phyloP scores from a whole-genome alignment of 108 stramenopile genomes.

The Conticribra guillardii region DNA sequence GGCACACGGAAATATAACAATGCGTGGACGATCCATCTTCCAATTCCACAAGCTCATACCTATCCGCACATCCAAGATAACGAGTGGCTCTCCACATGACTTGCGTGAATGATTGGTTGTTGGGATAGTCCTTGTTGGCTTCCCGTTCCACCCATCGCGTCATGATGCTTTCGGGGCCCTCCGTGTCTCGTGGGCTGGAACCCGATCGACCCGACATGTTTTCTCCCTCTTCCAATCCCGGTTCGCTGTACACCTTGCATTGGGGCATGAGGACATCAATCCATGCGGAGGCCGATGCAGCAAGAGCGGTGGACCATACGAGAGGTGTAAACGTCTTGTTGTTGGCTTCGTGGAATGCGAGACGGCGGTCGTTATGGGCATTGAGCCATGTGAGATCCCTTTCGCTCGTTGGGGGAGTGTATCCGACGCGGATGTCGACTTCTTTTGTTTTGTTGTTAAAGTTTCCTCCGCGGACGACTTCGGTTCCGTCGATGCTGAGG shows the following conservation, averaged over 20 bases:
- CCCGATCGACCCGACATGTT: conserved; percentile 31
- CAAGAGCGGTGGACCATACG: conserved; percentile 27
- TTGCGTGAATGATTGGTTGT: conserved; percentile 37
- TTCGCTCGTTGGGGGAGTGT: conserved; percentile 3
- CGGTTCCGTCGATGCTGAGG: conserved; percentile 24
- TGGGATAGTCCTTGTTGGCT: conserved; percentile 16
- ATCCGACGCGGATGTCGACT: conserved; percentile 14
- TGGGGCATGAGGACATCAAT: conserved; percentile 7
- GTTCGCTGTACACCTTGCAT: conserved; percentile 15
- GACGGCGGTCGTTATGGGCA: conserved; percentile 36
- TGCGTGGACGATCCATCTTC: neutral
- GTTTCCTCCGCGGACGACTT: conserved; percentile 25
- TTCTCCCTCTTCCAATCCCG: conserved; percentile 27
- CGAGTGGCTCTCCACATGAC: conserved; percentile 28
- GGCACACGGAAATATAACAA: conserved; percentile 8
- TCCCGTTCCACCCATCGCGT: conserved; percentile 25
- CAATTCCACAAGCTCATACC: neutral
- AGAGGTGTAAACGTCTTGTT: conserved; percentile 13
- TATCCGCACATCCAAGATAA: neutral
- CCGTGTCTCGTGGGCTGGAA: neutral
- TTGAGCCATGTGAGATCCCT: conserved; percentile 23
- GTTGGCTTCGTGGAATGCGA: conserved; percentile 19
- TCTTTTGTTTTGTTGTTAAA: neutral
- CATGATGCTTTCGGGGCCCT: conserved; percentile 24
- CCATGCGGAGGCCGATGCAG: conserved; percentile 15